Base-by-base conservation (phyloP, 2,329 filamentous ascomycete species). In the Aspergillus piperis region DNA sequence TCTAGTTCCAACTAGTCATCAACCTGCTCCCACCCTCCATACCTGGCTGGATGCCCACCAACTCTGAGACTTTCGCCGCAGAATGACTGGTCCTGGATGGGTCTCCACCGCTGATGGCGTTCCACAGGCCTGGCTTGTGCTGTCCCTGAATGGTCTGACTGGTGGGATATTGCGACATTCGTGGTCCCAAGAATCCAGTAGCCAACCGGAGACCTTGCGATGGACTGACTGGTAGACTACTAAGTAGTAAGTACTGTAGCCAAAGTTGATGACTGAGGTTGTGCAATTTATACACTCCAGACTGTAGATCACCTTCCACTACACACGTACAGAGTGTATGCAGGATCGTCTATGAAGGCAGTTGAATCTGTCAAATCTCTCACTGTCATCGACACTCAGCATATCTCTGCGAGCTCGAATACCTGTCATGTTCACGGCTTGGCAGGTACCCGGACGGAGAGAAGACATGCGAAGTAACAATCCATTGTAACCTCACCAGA, bases 41-140 rank as follows among this genome's bases (percentile, higher is more conserved):
- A 13, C 27, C 27, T 25, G 25, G 23, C 30, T 50, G 47, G 25
- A 15, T 17, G n/a, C 47, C 25, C 27, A 30, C 47, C 47, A 19
- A 10, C 41, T 42, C 19, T 23, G 41, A 50, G 47, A 50, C 47
- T 27, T 23, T 50, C 15, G 47, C 15, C 25, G 47, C 25, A 30
- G 47, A 50, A 50, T 50, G 17, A 50, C 47, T 50, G 47, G 47
- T 23, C 41, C 47, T 50, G 25, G 47, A 30, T 50, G n/a, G 47
- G 32, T 30, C 47, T 50, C 47, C 47, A 25, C 47, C 47, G 17
- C 25, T 10, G 23, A 50, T 30, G 47, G 47, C 47, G 47, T 50
- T 32, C 47, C 47, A 50, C 47, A 30, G 3, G 2, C 10, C 41
- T 44, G 41, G 41, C 41, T 44, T 21, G 41, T 44, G 23, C 23